These are phyloP conservation scores for Paecilomyces variotii DNA, from an alignment of 2,329 filamentous ascomycete species.

Conservation along the genomic window DNA sequence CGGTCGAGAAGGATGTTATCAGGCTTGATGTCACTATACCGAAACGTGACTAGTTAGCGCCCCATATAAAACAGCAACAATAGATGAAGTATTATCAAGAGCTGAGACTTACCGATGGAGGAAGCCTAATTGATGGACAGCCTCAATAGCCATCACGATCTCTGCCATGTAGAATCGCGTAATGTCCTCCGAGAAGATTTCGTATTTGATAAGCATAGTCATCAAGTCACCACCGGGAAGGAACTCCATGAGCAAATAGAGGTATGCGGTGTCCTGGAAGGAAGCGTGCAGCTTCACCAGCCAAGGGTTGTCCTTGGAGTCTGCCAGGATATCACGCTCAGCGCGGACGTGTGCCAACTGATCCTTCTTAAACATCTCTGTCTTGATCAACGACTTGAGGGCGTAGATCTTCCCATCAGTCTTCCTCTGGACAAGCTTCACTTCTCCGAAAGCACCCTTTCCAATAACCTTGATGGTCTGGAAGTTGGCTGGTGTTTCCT, in stretches of 20 bases:
- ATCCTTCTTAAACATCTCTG: slow-evolving; percentile 99
- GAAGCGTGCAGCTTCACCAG: slow-evolving; percentile 97
- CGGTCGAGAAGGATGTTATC: slow-evolving; percentile 96
- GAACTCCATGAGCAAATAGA: slow-evolving; percentile 99
- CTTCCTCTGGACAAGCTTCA: slow-evolving; percentile 95
- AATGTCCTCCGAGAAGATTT: slow-evolving; percentile 98
- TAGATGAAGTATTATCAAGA: not conserved
- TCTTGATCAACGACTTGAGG: slow-evolving; percentile 96
- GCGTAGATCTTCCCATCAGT: slow-evolving; percentile 95
- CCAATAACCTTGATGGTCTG: slow-evolving; percentile 95
- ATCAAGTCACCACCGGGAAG: slow-evolving; percentile 95
- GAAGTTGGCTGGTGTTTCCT: slow-evolving; percentile 91
- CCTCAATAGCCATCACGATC: slow-evolving; percentile 95
- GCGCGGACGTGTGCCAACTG: slow-evolving; percentile 95
- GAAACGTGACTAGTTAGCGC: not conserved
- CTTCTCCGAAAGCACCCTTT: slow-evolving; percentile 97
- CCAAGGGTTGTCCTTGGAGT: slow-evolving; percentile 95
- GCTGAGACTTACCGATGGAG: slow-evolving; percentile 75
- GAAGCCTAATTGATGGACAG: slow-evolving; percentile 94
- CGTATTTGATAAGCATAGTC: slow-evolving; percentile 99
- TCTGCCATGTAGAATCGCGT: slow-evolving; percentile 99
- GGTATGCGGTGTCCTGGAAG: slow-evolving; percentile 91
- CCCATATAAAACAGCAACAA: not conserved
- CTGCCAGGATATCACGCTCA: slow-evolving; percentile 93
- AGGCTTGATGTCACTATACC: slow-evolving; percentile 85